A percentile compares a stretch with the other conserved stretches of the same genome.
These are phyloP conservation scores for Russula earlei DNA, from an alignment of 768 basidiomycete genomes.

Conservation along the genomic window DNA sequence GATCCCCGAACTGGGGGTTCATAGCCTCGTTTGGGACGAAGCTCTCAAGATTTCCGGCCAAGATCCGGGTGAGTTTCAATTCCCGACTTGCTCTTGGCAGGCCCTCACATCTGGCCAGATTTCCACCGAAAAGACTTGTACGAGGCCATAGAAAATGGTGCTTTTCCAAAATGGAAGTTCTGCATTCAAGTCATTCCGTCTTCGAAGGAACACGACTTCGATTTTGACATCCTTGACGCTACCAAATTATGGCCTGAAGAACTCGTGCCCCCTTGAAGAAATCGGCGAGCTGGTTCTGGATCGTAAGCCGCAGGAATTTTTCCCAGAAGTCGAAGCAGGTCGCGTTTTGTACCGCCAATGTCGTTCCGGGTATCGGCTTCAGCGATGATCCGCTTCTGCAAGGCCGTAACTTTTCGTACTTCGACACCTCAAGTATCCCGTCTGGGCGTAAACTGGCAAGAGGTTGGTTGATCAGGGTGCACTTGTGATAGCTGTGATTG, in stretches of 20 bases:
- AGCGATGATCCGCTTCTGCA: constrained; percentile 76
- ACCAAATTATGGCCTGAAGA: constrained; percentile 86
- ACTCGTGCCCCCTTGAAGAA: constrained; percentile 59
- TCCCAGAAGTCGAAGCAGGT: constrained; percentile 84
- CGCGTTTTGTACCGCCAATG: constrained; percentile 68
- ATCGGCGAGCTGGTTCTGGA: constrained; percentile 70
- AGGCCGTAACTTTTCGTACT: constrained; percentile 80
- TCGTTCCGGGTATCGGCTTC: constrained; percentile 50
- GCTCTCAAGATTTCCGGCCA: constrained; percentile 74
- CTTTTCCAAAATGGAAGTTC: constrained; percentile 69
- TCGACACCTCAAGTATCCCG: constrained; percentile 79
- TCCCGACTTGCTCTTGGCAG: not conserved
- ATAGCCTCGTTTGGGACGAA: constrained; percentile 84
- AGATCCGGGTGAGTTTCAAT: constrained; percentile 51
- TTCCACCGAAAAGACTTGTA: constrained; percentile 82
- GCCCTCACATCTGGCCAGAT: not conserved
- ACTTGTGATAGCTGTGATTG: not conserved
- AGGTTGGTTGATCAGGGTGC: constrained; percentile 30
- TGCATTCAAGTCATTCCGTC: constrained; percentile 67
- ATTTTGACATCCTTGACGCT: constrained; percentile 81
- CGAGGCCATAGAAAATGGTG: constrained; percentile 69
- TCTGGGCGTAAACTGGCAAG: constrained; percentile 72
- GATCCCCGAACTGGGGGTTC: constrained; percentile 72
- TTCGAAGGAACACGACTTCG: constrained; percentile 67
- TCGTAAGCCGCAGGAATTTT: constrained; percentile 62